Percentiles rank a stretch among this genome's conserved stretches.
phyloP scores from a whole-genome alignment of 768 basidiomycete genomes.

The Podaxis carcinomalis region DNA sequence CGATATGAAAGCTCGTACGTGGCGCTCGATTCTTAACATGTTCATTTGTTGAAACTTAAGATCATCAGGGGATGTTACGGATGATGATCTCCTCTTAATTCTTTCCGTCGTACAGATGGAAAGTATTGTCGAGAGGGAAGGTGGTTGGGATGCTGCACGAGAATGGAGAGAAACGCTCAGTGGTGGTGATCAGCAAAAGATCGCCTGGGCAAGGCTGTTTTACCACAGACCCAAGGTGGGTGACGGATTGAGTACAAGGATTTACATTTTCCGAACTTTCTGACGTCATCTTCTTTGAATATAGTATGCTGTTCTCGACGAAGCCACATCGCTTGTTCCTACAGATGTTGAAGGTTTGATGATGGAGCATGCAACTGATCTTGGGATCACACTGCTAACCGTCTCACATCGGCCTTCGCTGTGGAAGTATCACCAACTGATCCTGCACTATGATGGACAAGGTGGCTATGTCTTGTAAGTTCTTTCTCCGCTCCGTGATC shows the following conservation, averaged over 20 bases:
- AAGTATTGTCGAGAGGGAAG: conserved; percentile 84
- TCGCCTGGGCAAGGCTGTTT: conserved; percentile 95
- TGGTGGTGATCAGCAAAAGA: conserved; percentile 95
- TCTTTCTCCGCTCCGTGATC: background rate
- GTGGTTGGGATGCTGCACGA: conserved; percentile 87
- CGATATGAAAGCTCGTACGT: conserved; percentile 76
- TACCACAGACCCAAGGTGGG: conserved; percentile 89
- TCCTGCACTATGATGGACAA: conserved; percentile 90
- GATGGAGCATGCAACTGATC: conserved; percentile 86
- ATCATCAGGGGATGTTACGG: conserved; percentile 60
- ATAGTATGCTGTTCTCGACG: conserved; percentile 94
- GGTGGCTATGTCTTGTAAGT: conserved; percentile 94
- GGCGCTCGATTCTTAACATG: conserved; percentile 10
- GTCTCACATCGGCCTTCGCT: conserved; percentile 93
- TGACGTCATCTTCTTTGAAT: background rate
- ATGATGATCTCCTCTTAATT: conserved; percentile 67
- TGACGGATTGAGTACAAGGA: conserved; percentile 20
- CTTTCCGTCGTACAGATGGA: conserved; percentile 82
- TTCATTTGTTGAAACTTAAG: background rate
- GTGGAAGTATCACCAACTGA: conserved; percentile 89
- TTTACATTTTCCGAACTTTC: background rate
- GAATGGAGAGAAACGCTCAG: conserved; percentile 95
- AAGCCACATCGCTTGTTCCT: conserved; percentile 93
- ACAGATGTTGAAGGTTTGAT: conserved; percentile 89
- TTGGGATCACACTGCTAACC: conserved; percentile 90